A percentile compares a stretch with the other conserved stretches of the same genome.
Evolutionary conservation across 805 yeast genomes (phyloP).

Genomic region (Monosporozyma yasuniensis): DNA sequence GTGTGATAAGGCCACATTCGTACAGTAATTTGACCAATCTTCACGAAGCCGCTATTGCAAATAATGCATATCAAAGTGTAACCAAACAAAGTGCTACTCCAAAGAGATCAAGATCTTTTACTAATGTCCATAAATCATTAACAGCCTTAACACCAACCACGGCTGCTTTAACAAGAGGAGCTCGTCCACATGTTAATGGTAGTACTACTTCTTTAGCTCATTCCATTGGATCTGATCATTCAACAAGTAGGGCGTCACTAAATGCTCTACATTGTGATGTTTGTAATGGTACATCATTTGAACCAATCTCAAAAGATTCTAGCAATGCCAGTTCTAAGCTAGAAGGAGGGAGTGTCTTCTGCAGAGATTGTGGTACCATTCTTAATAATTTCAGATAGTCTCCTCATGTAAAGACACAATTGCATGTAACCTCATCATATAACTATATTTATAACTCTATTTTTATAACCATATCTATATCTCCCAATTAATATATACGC

Average conservation of each 20-base stretch:
- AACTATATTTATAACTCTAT: not conserved
- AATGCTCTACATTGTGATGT: conserved; percentile 8
- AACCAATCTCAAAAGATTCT: conserved; percentile 5
- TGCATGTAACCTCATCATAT: not conserved
- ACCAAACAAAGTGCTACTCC: not conserved
- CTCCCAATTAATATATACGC: not conserved
- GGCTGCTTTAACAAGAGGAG: not conserved
- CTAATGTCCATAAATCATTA: not conserved
- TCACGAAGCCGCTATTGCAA: not conserved
- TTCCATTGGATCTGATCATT: not conserved
- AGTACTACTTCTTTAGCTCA: conserved; percentile 1
- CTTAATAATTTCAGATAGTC: conserved; percentile 13
- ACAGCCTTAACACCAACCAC: not conserved
- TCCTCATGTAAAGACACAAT: not conserved
- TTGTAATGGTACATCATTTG: conserved; percentile 10
- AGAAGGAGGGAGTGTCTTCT: conserved; percentile 5
- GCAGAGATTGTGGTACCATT: conserved; percentile 13
- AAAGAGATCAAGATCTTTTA: conserved; percentile 3
- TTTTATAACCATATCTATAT: not conserved
- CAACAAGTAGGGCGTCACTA: not conserved
- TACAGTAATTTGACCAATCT: conserved; percentile 2
- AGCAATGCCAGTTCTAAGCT: conserved; percentile 2
- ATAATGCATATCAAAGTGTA: not conserved
- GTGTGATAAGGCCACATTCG: conserved; percentile 4
- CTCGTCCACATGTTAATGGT: not conserved